Evolutionary conservation across 2,329 filamentous ascomycete genomes (phyloP), one percentile per base, ranked within the genome.

Genomic region (Cladosporium sp.): DNA sequence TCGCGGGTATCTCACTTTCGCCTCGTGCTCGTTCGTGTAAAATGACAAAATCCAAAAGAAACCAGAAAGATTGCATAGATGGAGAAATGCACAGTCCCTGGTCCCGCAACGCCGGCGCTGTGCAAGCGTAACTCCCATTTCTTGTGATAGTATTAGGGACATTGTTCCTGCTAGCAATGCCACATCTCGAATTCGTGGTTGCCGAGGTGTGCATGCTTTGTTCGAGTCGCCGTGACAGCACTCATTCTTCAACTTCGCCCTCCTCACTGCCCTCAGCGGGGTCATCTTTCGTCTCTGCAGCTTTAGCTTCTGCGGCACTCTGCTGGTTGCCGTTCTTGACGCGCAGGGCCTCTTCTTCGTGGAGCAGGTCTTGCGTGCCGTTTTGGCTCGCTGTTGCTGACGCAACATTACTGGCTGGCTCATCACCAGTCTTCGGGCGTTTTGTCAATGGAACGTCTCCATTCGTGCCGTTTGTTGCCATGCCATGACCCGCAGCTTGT

Each of bases 181-280:
- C 3, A n/a, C 28, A 55, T 55, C 52, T n/a, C 28, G 7, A 5
- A 30, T 1, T 18, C 3, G 52, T 34, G 24, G 8, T 55, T 32
- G 52, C 32, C 28, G 30, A 30, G 28, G 26, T 55, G 21, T 24
- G 34, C 55, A 58, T 58, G 14, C 18, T 28, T 41, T 21, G 15
- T n/a, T 10, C 32, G 26, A 47, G 18, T 28, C 12, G 26, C 59
- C 14, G 28, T 21, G 14, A 34, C 8, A n/a, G 36, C 41, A 26
- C 49, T 57, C 51, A 82, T 65, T 80, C 81, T 72, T 82, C 80
- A 65, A 83, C 71, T 68, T 83, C 81, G 38, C 81, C 81, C 71
- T 83, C 81, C 70, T 83, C 81, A 64, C 80, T 82, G 11, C 72
- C 77, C 51, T 76, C 74, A 36, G 69, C 74, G 11, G 26, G 34